Evolutionary conservation across 306 rosid species (phyloP).

Genomic region (Prunus padus): DNA sequence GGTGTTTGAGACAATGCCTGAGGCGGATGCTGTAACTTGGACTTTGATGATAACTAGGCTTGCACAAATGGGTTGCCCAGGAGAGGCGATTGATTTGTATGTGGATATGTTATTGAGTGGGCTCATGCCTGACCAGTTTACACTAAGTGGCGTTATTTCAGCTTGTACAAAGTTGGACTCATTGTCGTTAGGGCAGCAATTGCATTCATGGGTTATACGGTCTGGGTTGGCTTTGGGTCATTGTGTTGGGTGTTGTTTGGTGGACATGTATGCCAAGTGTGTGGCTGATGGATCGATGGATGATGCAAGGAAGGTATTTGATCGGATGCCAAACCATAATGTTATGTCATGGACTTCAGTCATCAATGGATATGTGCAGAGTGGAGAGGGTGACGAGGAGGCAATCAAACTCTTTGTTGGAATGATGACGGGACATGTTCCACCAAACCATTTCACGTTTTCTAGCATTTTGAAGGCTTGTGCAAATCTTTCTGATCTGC

Average conservation of each 20-base stretch:
- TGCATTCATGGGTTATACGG: conserved; percentile 20
- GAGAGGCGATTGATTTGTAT: conserved; percentile 14
- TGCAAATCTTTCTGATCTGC: conserved; percentile 16
- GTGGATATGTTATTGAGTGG: conserved; percentile 4
- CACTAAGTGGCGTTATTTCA: conserved; percentile 9
- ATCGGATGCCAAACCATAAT: conserved; percentile 16
- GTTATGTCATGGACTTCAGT: conserved; percentile 28
- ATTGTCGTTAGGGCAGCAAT: conserved; percentile 12
- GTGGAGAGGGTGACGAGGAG: neutral
- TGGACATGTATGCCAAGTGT: conserved; percentile 30
- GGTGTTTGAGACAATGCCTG: conserved; percentile 25
- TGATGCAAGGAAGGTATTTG: conserved; percentile 26
- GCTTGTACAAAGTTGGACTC: conserved; percentile 17
- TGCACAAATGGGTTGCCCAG: conserved; percentile 1
- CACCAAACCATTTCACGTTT: conserved; percentile 27
- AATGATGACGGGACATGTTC: conserved; percentile 14
- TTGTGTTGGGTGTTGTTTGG: conserved; percentile 25
- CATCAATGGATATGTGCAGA: conserved; percentile 26
- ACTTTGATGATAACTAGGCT: conserved; percentile 25
- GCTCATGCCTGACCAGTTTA: conserved; percentile 19
- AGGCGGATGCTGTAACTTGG: conserved; percentile 15
- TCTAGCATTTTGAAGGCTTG: conserved; percentile 29
- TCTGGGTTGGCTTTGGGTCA: conserved; percentile 13
- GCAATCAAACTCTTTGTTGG: conserved; percentile 15
- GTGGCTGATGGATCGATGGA: conserved; percentile 1